A percentile compares a stretch with the other conserved stretches of the same genome.
Evolutionary conservation across 2,329 filamentous ascomycete genomes (phyloP).

Genomic region (Claviceps sp.): DNA sequence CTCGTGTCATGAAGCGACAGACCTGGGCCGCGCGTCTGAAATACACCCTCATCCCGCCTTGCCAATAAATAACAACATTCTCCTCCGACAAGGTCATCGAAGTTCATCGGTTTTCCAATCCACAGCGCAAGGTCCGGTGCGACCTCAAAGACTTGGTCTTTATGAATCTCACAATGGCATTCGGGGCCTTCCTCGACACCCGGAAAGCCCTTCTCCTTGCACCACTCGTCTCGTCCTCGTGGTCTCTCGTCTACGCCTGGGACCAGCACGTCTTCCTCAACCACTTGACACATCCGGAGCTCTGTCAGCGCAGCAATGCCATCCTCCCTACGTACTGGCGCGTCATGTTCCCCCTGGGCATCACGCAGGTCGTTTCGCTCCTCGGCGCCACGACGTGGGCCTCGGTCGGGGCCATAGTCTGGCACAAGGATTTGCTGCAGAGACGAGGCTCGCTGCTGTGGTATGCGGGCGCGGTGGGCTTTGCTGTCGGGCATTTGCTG

Average conservation of each 20-base stretch:
- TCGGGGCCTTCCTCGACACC: conserved; percentile 23
- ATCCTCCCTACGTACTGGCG: conserved; percentile 30
- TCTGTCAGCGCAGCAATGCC: conserved; percentile 18
- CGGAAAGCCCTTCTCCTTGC: conserved; percentile 26
- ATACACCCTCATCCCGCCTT: too few relatives aligned
- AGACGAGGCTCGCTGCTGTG: conserved; percentile 15
- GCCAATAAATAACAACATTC: too few relatives aligned
- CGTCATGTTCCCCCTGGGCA: conserved; percentile 24
- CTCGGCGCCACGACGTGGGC: conserved; percentile 21
- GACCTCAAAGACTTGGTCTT: neutral
- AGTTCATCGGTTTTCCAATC: neutral
- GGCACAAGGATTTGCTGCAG: conserved; percentile 11
- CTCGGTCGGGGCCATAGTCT: conserved; percentile 15
- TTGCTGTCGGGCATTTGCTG: conserved; percentile 19
- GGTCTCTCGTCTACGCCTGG: conserved; percentile 29
- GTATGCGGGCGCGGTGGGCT: conserved; percentile 19
- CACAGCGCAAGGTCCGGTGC: neutral
- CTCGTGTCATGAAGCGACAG: too few relatives aligned
- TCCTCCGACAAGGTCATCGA: too few relatives aligned
- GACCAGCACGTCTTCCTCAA: conserved; percentile 31
- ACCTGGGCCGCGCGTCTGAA: too few relatives aligned
- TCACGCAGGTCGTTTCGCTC: conserved; percentile 20
- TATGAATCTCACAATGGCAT: conserved; percentile 19
- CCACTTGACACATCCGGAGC: conserved; percentile 19
- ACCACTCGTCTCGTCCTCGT: conserved; percentile 33